Conservation (phyloP, 345 rosid species). For the Boechera stricta region DNA sequence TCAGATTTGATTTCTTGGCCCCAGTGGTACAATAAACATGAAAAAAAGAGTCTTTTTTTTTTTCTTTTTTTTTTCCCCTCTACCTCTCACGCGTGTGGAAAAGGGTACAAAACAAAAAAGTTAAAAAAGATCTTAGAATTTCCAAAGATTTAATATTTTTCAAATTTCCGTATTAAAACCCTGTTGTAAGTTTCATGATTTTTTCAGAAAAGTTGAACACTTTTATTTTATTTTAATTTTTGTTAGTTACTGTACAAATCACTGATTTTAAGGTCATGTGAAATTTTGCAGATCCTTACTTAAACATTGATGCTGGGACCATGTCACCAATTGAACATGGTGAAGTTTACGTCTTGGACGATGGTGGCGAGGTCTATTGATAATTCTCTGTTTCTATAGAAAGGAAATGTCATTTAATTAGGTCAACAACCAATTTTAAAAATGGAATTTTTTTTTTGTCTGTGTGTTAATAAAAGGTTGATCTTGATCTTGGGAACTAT, state of each 20-base stretch:
- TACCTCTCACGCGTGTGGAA: slow-evolving; percentile 41
- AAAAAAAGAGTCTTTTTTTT: slow-evolving; percentile 5
- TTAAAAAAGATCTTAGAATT: slow-evolving; percentile 17
- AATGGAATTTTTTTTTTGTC: not conserved
- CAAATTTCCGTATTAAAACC: not conserved
- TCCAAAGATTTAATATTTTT: slow-evolving; percentile 20
- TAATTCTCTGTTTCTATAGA: not conserved
- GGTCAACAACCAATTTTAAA: slow-evolving; percentile 8
- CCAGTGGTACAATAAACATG: slow-evolving; percentile 25
- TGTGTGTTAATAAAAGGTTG: slow-evolving; percentile 64
- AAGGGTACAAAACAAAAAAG: slow-evolving; percentile 9
- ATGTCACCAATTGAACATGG: slow-evolving; percentile 97
- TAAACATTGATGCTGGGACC: slow-evolving; percentile 91
- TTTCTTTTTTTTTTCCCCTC: not conserved
- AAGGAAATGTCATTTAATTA: slow-evolving; percentile 12
- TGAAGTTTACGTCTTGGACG: slow-evolving; percentile 85
- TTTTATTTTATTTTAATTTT: not conserved
- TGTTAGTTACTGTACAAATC: slow-evolving; percentile 7
- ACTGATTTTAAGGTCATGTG: slow-evolving; percentile 11
- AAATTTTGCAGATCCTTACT: slow-evolving; percentile 70
- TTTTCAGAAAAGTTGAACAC: slow-evolving; percentile 16
- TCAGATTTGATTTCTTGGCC: slow-evolving; percentile 41
- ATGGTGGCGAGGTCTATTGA: slow-evolving; percentile 80
- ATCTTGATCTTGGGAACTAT: slow-evolving; percentile 98
- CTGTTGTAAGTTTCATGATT: slow-evolving; percentile 17